phyloP scores from a whole-genome alignment of 257 asterid species.

The Schizonepeta tenuifolia region DNA sequence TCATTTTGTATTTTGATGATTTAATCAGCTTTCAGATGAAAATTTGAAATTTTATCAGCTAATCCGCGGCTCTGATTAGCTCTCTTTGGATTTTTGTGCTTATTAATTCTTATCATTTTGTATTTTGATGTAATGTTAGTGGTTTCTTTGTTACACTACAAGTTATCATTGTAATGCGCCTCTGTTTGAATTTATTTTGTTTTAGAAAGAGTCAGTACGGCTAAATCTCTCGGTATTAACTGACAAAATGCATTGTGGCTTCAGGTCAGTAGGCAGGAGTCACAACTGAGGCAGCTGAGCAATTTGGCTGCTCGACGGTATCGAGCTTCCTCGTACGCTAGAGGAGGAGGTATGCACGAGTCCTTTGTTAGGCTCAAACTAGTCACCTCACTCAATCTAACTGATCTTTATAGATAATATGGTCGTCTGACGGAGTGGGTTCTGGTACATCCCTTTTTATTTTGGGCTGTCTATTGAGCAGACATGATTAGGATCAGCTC shows the following conservation, averaged over 20 bases:
- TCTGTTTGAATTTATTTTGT: background rate
- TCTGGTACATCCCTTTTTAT: constrained; percentile 17
- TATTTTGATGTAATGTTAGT: constrained; percentile 16
- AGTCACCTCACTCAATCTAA: constrained; percentile 11
- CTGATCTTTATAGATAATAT: constrained; percentile 2
- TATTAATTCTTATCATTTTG: background rate
- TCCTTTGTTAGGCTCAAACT: constrained; percentile 11
- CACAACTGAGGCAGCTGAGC: constrained; percentile 66
- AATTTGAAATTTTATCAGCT: background rate
- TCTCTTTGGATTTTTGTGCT: background rate
- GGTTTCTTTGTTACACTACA: background rate
- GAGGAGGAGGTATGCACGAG: constrained; percentile 47
- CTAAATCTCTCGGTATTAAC: background rate
- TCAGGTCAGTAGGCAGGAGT: constrained; percentile 68
- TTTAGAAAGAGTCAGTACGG: background rate
- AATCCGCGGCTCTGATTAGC: constrained; percentile 11
- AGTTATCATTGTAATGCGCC: no score
- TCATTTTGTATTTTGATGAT: no score
- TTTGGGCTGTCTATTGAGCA: background rate
- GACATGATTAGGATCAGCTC: background rate
- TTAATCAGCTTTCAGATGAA: background rate
- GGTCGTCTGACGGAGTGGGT: constrained; percentile 11
- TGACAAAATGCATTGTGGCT: constrained; percentile 15
- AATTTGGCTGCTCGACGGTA: constrained; percentile 47
- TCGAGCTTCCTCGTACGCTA: constrained; percentile 45